These are phyloP conservation scores for Discostella pseudostelligera DNA, from an alignment of 108 stramenopile genomes.

Conservation along the genomic window DNA sequence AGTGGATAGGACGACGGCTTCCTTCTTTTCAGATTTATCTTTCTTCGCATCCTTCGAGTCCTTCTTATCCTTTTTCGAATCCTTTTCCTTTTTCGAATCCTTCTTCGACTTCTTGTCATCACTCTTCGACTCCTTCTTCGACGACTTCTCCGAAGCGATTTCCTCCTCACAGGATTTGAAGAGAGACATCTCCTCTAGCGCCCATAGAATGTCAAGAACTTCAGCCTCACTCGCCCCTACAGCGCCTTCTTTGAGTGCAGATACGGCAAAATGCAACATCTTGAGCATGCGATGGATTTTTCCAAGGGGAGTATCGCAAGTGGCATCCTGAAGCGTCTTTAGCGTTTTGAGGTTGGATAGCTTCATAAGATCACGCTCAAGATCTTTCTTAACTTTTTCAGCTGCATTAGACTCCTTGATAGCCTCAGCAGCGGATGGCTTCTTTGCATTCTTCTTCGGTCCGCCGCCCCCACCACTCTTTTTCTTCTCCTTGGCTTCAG, in stretches of 20 bases:
- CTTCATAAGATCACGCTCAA: slow-evolving; percentile 85
- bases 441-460: slow-evolving; percentile 64
- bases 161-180: slow-evolving; percentile 80
- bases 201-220: slow-evolving; percentile 94
- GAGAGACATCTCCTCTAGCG: slow-evolving; percentile 86
- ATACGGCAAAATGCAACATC: slow-evolving; percentile 87
- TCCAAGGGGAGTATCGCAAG: slow-evolving; percentile 86
- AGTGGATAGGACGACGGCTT: slow-evolving; percentile 67
- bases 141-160: slow-evolving; percentile 73
- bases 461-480: slow-evolving; percentile 42
- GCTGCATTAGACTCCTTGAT: slow-evolving; percentile 91
- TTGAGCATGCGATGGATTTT: slow-evolving; percentile 96
- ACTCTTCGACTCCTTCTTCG: slow-evolving; percentile 84
- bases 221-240: slow-evolving; percentile 81
- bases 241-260: slow-evolving; percentile 68
- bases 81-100: slow-evolving; percentile 71
- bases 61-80: slow-evolving; percentile 68
- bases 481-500: slow-evolving; percentile 49
- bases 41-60: slow-evolving; percentile 68
- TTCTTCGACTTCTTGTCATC: slow-evolving; percentile 81
- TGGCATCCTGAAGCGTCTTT: slow-evolving; percentile 85
- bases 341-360: slow-evolving; percentile 88
- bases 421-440: slow-evolving; percentile 79
- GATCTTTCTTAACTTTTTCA: slow-evolving; percentile 83
- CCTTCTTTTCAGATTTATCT: slow-evolving; percentile 61